Conservation (phyloP, 208 protist genomes). For the Leishmania lainsoni region DNA sequence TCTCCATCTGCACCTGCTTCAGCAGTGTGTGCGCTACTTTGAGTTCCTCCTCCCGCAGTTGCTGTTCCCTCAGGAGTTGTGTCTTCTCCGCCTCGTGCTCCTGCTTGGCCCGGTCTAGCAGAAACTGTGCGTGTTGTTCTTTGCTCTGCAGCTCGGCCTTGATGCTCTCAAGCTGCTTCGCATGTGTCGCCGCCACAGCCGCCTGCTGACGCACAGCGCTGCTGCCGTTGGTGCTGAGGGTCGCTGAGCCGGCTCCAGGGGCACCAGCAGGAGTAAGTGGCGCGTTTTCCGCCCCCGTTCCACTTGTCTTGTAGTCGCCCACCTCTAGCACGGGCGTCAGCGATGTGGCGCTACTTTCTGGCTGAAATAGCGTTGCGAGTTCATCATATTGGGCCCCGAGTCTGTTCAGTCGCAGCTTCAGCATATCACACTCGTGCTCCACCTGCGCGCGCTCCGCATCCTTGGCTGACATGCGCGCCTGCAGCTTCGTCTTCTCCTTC, state of each 20-base stretch:
- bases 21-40: constrained; percentile 60
- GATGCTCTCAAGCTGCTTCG: constrained; percentile 35
- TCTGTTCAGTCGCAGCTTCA: constrained; percentile 22
- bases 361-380: constrained; percentile 26
- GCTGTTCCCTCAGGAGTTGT: constrained; percentile 59
- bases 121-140: constrained; percentile 32
- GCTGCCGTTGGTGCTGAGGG: neutral
- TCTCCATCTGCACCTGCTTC: constrained; percentile 62
- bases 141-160: constrained; percentile 46
- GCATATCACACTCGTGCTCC: constrained; percentile 27
- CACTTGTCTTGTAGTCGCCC: neutral
- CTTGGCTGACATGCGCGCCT: constrained; percentile 29
- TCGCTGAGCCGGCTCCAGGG: neutral
- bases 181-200: constrained; percentile 21
- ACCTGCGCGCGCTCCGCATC: constrained; percentile 36
- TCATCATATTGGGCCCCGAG: constrained; percentile 33
- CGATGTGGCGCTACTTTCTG: neutral
- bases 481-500: constrained; percentile 34
- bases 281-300: neutral
- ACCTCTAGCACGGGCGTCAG: neutral
- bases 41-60: constrained; percentile 64
- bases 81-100: constrained; percentile 48
- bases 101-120: constrained; percentile 26
- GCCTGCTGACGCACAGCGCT: constrained; percentile 12
- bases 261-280: neutral